Percentiles rank a stretch among this genome's conserved stretches.
These are phyloP conservation scores for Solanum aculeatissimum DNA, from an alignment of 305 asterid species.

Conservation along the genomic window DNA sequence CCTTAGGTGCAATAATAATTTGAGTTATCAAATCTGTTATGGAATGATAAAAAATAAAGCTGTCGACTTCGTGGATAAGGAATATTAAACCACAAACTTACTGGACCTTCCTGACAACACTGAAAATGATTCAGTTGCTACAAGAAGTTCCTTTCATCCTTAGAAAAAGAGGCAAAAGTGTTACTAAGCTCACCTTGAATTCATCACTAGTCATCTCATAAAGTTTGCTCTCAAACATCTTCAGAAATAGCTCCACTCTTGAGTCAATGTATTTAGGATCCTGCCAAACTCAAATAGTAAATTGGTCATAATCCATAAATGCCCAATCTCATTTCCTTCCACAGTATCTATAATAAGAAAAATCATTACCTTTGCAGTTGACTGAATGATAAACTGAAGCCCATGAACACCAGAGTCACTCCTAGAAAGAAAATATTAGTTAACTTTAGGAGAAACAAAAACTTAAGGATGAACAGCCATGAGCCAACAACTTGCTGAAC, in stretches of 20 bases:
- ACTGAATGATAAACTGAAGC: slow-evolving; percentile 80
- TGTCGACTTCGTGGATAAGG: not conserved
- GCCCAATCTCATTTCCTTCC: not conserved
- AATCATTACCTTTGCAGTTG: slow-evolving; percentile 62
- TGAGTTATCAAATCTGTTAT: not conserved
- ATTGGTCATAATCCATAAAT: not conserved
- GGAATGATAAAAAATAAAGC: not conserved
- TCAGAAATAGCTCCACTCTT: slow-evolving; percentile 77
- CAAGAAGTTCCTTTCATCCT: not conserved
- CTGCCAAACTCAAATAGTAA: slow-evolving; percentile 30
- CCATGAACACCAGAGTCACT: slow-evolving; percentile 88
- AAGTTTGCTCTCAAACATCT: slow-evolving; percentile 80
- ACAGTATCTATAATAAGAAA: not conserved
- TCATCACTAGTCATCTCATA: slow-evolving; percentile 74
- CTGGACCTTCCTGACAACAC: not conserved
- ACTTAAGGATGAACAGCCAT: not conserved
- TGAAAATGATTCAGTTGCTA: not conserved
- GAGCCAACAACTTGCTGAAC: not conserved
- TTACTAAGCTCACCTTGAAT: slow-evolving; percentile 44
- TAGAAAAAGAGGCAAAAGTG: not conserved
- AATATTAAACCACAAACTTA: not conserved
- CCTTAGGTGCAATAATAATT: not conserved
- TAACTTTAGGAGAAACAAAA: not conserved
- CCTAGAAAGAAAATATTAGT: slow-evolving; percentile 29
- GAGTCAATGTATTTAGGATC: slow-evolving; percentile 83